Conservation (phyloP, 2,329 filamentous ascomycete genomes). For the Aureobasidium vineae region DNA sequence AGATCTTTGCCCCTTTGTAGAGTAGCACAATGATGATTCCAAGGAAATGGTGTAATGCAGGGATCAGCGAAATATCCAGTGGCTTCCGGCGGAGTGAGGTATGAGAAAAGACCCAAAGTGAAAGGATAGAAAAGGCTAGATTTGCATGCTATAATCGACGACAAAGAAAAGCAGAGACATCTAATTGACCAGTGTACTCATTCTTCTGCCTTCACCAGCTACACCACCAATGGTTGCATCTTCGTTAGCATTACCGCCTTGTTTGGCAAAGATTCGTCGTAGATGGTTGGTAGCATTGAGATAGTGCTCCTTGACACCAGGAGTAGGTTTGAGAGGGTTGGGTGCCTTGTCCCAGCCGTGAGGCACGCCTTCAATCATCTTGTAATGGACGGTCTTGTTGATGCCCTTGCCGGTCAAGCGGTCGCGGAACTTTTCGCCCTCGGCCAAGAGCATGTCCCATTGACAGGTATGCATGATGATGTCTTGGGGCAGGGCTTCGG, state of each 20-base stretch:
- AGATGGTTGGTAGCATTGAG: constrained; percentile 54
- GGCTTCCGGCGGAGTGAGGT: too few species aligned
- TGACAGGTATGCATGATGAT: constrained; percentile 62
- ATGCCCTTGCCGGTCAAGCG: constrained; percentile 47
- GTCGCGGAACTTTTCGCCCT: constrained; percentile 61
- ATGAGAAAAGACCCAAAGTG: neutral
- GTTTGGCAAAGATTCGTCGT: constrained; percentile 44
- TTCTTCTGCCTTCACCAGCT: constrained; percentile 17
- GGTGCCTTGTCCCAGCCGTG: constrained; percentile 68
- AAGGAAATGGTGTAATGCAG: too few species aligned
- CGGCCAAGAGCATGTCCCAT: constrained; percentile 65
- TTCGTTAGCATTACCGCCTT: constrained; percentile 2
- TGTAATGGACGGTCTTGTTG: constrained; percentile 57
- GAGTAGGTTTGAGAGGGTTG: constrained; percentile 56
- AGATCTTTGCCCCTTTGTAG: too few species aligned
- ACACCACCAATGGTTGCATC: constrained; percentile 12
- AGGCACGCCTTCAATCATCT: constrained; percentile 57
- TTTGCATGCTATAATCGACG: neutral
- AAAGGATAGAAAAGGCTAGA: neutral
- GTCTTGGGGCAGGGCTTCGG: constrained; percentile 55
- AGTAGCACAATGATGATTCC: too few species aligned
- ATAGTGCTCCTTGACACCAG: constrained; percentile 56
- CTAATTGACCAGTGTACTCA: constrained; percentile 20
- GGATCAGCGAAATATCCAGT: too few species aligned
- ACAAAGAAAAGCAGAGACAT: neutral